Base-by-base conservation (phyloP, 192 early-diverging fungal species). In the Umbelopsis vinacea region DNA sequence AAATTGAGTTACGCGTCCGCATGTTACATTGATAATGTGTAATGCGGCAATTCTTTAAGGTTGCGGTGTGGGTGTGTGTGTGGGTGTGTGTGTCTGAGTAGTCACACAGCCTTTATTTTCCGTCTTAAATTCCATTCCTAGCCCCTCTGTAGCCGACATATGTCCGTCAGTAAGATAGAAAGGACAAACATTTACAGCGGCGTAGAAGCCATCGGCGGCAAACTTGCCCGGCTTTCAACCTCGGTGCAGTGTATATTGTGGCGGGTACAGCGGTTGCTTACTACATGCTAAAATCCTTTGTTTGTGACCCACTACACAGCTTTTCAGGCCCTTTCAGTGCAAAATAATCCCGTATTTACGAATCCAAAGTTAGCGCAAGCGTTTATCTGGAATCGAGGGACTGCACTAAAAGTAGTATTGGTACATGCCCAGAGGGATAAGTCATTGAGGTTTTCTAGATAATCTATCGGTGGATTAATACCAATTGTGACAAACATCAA, bases 281-380 rank as follows among this genome's bases (percentile, higher is more conserved):
- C 19, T 63, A 63, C 57, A 4, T 68, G 14, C 24, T 21, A 1
- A 8, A 68, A 15, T 24, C 45, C 17, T 68, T 46, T 46, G 8
- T 47, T 46, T 46, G 19, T 8, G 40, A 46, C 46, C 67, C 67
- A 43, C 26, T 68, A 21, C 38, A 38, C 14, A 29, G 6, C 2
- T 37, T 68, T 17, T 45, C 67, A 19, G 67, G 67, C 10, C 67
- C 67, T 11, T 10, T 47, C 10, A 45, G 29, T 3, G 67, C 67
- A 10, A 68, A 26, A 24, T 24, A 47, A 23, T 68, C 67, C 14
- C 67, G 67, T 6, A 15, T 68, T 33, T 68, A 68, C n/a, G 46
- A 47, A 15, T 23, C 43, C 10, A 68, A 68, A 8, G 35, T 45
- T 12, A 22, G 43, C 24, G 67, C 43, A 19, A 47, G 67, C 8